A percentile compares a stretch with the other conserved stretches of the same genome.
phyloP scores from a whole-genome alignment of 805 yeast species.

The Scheffersomyces lignosus region DNA sequence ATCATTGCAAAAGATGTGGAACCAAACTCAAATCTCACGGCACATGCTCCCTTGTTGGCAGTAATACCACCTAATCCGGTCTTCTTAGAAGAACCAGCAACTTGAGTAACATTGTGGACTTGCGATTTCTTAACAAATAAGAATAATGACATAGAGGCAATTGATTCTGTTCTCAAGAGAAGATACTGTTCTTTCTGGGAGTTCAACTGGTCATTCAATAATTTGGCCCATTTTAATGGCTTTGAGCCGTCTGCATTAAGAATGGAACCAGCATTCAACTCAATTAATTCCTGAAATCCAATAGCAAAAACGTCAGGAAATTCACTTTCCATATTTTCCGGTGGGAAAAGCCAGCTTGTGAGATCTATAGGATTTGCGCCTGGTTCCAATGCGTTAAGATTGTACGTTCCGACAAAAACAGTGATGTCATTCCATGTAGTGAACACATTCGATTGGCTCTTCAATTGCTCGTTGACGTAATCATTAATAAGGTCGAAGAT shows the following conservation, averaged over 20 bases:
- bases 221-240: constrained; percentile 75
- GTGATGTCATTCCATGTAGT: constrained; percentile 60
- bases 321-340: constrained; percentile 35
- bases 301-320: constrained; percentile 82
- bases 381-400: constrained; percentile 71
- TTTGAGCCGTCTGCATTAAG: constrained; percentile 81
- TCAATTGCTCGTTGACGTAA: constrained; percentile 67
- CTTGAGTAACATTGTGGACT: constrained; percentile 61
- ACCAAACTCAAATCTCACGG: constrained; percentile 73
- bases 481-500: constrained; percentile 89
- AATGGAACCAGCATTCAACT: constrained; percentile 87
- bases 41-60: constrained; percentile 96
- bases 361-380: constrained; percentile 54
- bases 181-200: constrained; percentile 46
- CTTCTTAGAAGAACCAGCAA: constrained; percentile 91
- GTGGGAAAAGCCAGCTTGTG: constrained; percentile 80
- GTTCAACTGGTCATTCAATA: constrained; percentile 64
- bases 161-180: constrained; percentile 71
- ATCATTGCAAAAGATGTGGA: constrained; percentile 60
- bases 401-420: constrained; percentile 81
- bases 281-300: constrained; percentile 94
- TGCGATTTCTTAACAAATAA: constrained; percentile 60
- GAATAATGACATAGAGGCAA: constrained; percentile 66
- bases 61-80: constrained; percentile 97
- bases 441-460: constrained; percentile 49